A percentile compares a stretch with the other conserved stretches of the same genome.
Evolutionary conservation across 768 basidiomycete genomes (phyloP).

Genomic region (Mycena olivaceomarginata): DNA sequence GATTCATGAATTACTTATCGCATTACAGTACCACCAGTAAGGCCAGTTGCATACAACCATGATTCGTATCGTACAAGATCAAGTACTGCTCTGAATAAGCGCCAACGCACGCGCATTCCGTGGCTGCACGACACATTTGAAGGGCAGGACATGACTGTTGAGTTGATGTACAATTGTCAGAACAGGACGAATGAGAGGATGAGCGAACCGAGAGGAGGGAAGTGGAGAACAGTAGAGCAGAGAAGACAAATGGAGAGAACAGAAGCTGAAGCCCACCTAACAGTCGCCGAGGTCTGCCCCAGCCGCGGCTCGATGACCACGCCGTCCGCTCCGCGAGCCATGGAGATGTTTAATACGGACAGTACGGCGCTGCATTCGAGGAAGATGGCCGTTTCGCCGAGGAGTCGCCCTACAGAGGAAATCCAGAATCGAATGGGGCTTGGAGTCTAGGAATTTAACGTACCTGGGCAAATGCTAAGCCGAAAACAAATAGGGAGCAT

Average conservation of each 20-base stretch:
- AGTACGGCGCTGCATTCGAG: constrained; percentile 24
- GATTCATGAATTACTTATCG: too few species aligned
- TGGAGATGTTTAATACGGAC: constrained; percentile 31
- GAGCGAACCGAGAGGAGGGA: too few species aligned
- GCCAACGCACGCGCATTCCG: constrained; percentile 4
- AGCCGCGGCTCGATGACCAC: neutral
- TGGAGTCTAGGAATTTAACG: neutral
- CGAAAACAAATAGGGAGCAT: neutral
- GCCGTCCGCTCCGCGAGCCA: neutral
- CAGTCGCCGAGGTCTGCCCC: constrained; percentile 17
- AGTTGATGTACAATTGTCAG: too few species aligned
- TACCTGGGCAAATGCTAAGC: constrained; percentile 29
- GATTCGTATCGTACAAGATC: too few species aligned
- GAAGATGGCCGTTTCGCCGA: constrained; percentile 16
- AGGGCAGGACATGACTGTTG: neutral
- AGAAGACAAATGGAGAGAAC: neutral
- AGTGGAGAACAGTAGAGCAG: neutral
- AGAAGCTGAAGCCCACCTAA: constrained; percentile 14
- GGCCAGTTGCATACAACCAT: too few species aligned
- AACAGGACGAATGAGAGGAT: too few species aligned
- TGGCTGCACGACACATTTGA: neutral
- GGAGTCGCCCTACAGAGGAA: neutral
- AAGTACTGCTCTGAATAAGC: neutral
- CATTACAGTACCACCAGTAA: too few species aligned
- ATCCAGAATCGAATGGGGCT: too few species aligned